phyloP scores from a whole-genome alignment of 2,329 filamentous ascomycete species.

The Trichoderma guizhouense region DNA sequence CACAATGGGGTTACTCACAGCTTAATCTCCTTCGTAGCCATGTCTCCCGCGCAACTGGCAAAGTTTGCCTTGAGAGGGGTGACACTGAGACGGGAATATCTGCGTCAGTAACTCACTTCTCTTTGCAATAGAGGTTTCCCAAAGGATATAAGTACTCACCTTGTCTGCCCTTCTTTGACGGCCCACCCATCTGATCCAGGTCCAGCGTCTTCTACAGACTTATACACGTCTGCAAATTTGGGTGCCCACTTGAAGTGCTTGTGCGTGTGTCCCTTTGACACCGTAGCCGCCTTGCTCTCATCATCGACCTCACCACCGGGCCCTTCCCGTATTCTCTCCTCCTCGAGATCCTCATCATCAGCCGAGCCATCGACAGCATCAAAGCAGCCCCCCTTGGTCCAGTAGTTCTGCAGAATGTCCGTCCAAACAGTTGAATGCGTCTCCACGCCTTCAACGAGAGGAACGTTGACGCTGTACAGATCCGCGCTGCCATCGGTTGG shows the following conservation, averaged over 20 bases:
- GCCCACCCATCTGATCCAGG: slow-evolving; percentile 92
- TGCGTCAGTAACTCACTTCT: slow-evolving; percentile 11
- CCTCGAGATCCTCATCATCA: slow-evolving; percentile 60
- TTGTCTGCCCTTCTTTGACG: slow-evolving; percentile 82
- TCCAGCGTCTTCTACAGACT: slow-evolving; percentile 73
- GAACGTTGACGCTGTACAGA: slow-evolving; percentile 90
- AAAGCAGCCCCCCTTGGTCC: slow-evolving; percentile 82
- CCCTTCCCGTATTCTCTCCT: slow-evolving; percentile 68
- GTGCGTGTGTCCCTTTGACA: slow-evolving; percentile 57
- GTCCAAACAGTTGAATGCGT: slow-evolving; percentile 75
- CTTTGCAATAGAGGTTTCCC: background rate
- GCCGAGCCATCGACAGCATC: slow-evolving; percentile 68
- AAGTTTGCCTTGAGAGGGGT: slow-evolving; percentile 93
- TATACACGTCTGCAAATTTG: slow-evolving; percentile 79
- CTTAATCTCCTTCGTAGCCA: slow-evolving; percentile 69
- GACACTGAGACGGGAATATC: slow-evolving; percentile 52
- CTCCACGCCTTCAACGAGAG: slow-evolving; percentile 73
- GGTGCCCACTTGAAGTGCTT: slow-evolving; percentile 96
- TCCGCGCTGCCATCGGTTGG: slow-evolving; percentile 63
- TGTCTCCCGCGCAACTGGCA: slow-evolving; percentile 65
- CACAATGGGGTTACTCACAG: slow-evolving; percentile 62
- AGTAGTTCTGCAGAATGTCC: slow-evolving; percentile 84
- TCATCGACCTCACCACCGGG: slow-evolving; percentile 49
- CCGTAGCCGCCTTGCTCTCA: slow-evolving; percentile 25
- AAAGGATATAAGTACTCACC: slow-evolving; percentile 48